Conservation (phyloP, 2,329 filamentous ascomycete genomes). For the Phoma sp. region DNA sequence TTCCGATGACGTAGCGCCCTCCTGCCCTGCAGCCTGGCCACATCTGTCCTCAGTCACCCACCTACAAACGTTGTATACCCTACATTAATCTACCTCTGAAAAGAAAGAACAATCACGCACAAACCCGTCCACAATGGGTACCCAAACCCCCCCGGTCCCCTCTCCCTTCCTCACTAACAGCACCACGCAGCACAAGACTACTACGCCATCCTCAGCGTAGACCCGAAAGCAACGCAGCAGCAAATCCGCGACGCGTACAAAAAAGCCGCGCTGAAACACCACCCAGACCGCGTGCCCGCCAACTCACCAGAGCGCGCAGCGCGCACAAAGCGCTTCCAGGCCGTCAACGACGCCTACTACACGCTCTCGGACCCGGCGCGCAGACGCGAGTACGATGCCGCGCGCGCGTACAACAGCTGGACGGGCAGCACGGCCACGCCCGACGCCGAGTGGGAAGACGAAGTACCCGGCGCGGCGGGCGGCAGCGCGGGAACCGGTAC, state of each 20-base stretch:
- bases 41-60: neutral
- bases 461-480: conserved; percentile 47
- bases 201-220: conserved; percentile 64
- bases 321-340: conserved; percentile 87
- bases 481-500: conserved; percentile 23
- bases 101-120: no score
- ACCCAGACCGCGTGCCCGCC: conserved; percentile 86
- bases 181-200: conserved; percentile 11
- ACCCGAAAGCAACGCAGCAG: conserved; percentile 75
- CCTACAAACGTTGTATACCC: neutral
- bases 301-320: conserved; percentile 81
- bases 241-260: conserved; percentile 97
- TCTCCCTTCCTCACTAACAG: conserved; percentile 1
- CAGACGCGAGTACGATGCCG: conserved; percentile 82
- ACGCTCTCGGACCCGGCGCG: conserved; percentile 80
- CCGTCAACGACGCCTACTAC: conserved; percentile 92
- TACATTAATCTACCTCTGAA: no score
- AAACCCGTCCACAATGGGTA: no score
- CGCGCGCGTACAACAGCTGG: conserved; percentile 63
- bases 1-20: conserved; percentile 10
- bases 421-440: conserved; percentile 52
- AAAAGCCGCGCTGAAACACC: conserved; percentile 86
- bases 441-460: conserved; percentile 56
- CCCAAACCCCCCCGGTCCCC: neutral
- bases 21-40: conserved; percentile 1